phyloP scores from a whole-genome alignment of 768 basidiomycete species.

The Tulasnella sp. region DNA sequence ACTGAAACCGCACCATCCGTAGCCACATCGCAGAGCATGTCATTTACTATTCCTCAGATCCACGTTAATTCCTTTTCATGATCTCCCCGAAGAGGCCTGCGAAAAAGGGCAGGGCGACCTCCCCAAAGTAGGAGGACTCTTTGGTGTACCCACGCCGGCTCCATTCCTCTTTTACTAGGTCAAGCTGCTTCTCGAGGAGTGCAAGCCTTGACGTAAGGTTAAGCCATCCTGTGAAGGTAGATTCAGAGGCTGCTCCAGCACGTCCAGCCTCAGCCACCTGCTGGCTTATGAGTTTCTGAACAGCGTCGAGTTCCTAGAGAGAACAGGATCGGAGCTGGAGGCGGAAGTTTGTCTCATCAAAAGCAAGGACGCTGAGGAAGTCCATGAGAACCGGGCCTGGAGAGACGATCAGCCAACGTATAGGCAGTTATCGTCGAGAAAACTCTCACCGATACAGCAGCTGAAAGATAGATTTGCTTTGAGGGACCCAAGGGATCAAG shows the following conservation, averaged over 20 bases:
- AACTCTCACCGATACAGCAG: not conserved
- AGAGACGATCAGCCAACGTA: not conserved
- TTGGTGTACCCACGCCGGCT: not conserved
- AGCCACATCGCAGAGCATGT: no score
- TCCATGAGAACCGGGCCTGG: not conserved
- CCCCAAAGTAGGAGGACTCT: not conserved
- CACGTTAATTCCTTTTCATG: not conserved
- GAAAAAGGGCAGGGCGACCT: not conserved
- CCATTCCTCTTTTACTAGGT: not conserved
- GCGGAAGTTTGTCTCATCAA: not conserved
- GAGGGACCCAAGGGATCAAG: no score
- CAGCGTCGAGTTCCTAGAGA: not conserved
- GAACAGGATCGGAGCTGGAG: not conserved
- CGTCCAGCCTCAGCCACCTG: not conserved
- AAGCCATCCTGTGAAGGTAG: not conserved
- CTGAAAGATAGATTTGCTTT: not conserved
- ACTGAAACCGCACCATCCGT: no score
- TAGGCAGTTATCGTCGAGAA: not conserved
- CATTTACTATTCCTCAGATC: not conserved
- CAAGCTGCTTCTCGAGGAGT: not conserved
- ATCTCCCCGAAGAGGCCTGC: not conserved
- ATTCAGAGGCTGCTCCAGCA: not conserved
- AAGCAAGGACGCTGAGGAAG: not conserved
- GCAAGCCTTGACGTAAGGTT: not conserved
- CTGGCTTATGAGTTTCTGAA: not conserved